Conservation (phyloP, 371 early-diverging fungal species). For the Rhizomucor pusillus region DNA sequence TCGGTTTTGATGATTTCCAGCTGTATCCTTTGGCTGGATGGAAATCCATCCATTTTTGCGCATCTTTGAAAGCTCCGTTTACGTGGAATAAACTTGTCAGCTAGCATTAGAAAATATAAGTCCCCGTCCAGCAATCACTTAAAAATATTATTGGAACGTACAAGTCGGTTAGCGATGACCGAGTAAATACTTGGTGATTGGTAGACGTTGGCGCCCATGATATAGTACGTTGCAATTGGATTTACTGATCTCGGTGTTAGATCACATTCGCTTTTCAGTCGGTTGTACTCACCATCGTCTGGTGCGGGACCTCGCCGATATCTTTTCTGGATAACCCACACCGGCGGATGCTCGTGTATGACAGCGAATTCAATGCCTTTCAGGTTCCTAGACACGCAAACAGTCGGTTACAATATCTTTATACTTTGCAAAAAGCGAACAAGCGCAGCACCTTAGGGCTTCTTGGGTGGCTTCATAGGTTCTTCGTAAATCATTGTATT, state of each 20-base stretch:
- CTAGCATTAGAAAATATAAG: slow-evolving; percentile 22
- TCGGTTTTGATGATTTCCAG: slow-evolving; percentile 53
- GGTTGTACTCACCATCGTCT: slow-evolving; percentile 48
- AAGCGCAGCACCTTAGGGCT: slow-evolving; percentile 65
- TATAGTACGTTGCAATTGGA: slow-evolving; percentile 82
- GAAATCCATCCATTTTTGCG: slow-evolving; percentile 64
- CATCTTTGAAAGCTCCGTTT: slow-evolving; percentile 68
- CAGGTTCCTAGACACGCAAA: slow-evolving; percentile 87
- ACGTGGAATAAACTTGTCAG: slow-evolving; percentile 69
- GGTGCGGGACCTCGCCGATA: slow-evolving; percentile 58
- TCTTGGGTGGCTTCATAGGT: slow-evolving; percentile 49
- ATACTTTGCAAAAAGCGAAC: too few relatives aligned
- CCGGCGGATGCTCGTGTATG: slow-evolving; percentile 72
- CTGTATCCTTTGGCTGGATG: slow-evolving; percentile 74
- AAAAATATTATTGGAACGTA: slow-evolving; percentile 30
- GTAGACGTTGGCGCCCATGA: slow-evolving; percentile 89
- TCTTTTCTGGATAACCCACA: slow-evolving; percentile 86
- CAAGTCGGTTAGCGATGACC: slow-evolving; percentile 79
- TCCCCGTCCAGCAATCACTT: neutral
- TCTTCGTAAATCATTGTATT: slow-evolving; percentile 82
- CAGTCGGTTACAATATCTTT: too few relatives aligned
- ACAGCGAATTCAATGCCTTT: slow-evolving; percentile 87
- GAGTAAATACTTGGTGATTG: slow-evolving; percentile 87
- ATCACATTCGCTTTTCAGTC: too few relatives aligned
- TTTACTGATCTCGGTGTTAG: slow-evolving; percentile 27